Evolutionary conservation across 495 filamentous ascomycete species (phyloP), one percentile per base, ranked within the genome.

Genomic region (Aspergillus ellipticus): DNA sequence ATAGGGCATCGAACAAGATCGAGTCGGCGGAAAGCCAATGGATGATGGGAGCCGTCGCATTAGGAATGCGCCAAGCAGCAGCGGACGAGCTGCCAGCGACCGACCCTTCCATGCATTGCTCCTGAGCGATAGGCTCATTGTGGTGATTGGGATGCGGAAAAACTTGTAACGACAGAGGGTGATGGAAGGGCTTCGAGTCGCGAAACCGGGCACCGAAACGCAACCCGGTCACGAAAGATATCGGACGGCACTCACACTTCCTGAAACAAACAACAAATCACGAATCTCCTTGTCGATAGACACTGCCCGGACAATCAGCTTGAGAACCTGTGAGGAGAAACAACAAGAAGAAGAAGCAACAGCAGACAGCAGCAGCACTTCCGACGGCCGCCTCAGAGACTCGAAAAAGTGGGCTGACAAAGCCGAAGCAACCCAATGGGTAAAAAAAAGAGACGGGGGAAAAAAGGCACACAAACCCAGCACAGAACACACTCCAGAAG

Each of bases 281-380:
- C 11, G 24, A 47, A 55, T 53, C 51, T 58, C 62, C 55, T 58
- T 51, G 48, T 62, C 59, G 56, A 66, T 56, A 55, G 43, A 31
- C n/a, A 50, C 59, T 64, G 54, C 55, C 51, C 48, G 31, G 55
- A 60, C 58, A 55, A 63, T 74, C 53, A 73, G 65, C 56, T 49
- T 66, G 62, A 64, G 65, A 74, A 71, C 64, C 68, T 68, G 64
- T 60, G 62, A 68, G 61, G 59, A 69, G 52, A 47, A 68, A 7
- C 42, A 20, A 4, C 45, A 17, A 28, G 24, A 3, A 28, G 24
- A 3, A 28, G 24, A 3, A 28, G 24, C 24, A 28, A 7, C 24
- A 28, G 24, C 24, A 28, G 24, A 28, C 7, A 28, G 24, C 24
- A 28, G 37, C 45, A 17, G 50, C 62, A 64, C 61, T 64, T 66